Evolutionary conservation across 768 basidiomycete species (phyloP).

Genomic region (Astraeus odoratus): DNA sequence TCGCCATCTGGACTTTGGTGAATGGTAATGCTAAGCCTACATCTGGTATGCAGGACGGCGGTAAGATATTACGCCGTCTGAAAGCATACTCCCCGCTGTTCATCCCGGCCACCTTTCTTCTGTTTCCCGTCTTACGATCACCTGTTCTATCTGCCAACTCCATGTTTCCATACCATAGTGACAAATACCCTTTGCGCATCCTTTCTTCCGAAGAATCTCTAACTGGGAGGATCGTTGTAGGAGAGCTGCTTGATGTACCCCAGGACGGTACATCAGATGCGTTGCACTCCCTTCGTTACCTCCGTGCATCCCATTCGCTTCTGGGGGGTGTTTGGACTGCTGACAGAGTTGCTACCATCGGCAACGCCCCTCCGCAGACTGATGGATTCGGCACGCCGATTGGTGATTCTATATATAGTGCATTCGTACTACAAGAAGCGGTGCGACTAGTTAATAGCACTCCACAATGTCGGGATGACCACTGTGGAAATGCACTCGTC

Average conservation of each 20-base stretch:
- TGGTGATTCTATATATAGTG: constrained; percentile 75
- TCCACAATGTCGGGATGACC: constrained; percentile 27
- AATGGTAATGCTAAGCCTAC: neutral
- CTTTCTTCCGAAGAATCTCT: constrained; percentile 59
- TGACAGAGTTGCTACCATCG: constrained; percentile 36
- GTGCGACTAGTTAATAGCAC: constrained; percentile 60
- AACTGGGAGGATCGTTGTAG: constrained; percentile 84
- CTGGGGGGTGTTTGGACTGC: constrained; percentile 78
- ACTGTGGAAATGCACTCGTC: constrained; percentile 51
- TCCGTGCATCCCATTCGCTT: constrained; percentile 60
- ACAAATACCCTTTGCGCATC: constrained; percentile 51
- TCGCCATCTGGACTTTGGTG: constrained; percentile 9
- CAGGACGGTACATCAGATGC: constrained; percentile 21
- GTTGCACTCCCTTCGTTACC: constrained; percentile 49
- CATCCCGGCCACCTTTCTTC: constrained; percentile 30
- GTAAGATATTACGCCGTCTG: neutral
- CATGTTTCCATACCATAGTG: constrained; percentile 42
- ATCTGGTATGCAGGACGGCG: neutral
- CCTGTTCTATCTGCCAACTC: constrained; percentile 55
- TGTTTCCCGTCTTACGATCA: constrained; percentile 36
- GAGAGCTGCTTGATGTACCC: constrained; percentile 48
- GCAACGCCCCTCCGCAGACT: constrained; percentile 33
- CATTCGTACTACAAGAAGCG: constrained; percentile 86
- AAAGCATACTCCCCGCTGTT: constrained; percentile 10
- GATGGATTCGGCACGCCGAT: constrained; percentile 50